A percentile compares a stretch with the other conserved stretches of the same genome.
These are phyloP conservation scores for Vigna hirtella DNA, from an alignment of 306 rosid genomes.

Conservation along the genomic window DNA sequence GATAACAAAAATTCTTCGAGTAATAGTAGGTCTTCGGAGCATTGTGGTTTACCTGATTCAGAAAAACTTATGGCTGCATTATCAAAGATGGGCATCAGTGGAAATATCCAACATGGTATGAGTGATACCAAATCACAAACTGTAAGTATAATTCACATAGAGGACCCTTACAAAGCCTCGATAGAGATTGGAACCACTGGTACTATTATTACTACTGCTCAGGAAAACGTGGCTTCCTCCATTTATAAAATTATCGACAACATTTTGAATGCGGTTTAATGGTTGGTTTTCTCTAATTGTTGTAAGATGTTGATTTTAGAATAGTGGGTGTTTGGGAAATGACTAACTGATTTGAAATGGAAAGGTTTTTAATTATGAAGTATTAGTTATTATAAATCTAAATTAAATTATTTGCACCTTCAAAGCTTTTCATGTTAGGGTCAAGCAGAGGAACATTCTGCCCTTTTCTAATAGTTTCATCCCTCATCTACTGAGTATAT, in stretches of 20 bases:
- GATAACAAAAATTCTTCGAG: slow-evolving; percentile 27
- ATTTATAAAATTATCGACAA: slow-evolving; percentile 63
- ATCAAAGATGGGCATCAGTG: slow-evolving; percentile 67
- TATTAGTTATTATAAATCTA: no score
- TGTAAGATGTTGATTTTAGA: background rate
- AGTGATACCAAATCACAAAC: slow-evolving; percentile 45
- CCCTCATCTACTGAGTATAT: no score
- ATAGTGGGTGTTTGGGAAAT: no score
- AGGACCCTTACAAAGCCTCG: slow-evolving; percentile 64
- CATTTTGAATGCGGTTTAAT: slow-evolving; percentile 56
- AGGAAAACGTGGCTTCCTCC: slow-evolving; percentile 54
- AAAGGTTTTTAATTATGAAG: no score
- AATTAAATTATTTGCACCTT: no score
- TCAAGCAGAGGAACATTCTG: no score
- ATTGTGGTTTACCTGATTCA: slow-evolving; percentile 62
- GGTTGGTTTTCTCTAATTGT: background rate
- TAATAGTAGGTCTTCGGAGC: slow-evolving; percentile 51
- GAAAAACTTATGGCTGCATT: slow-evolving; percentile 63
- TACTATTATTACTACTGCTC: slow-evolving; percentile 57
- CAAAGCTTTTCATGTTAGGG: no score
- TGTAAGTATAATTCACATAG: slow-evolving; percentile 36
- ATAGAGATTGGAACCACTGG: slow-evolving; percentile 63
- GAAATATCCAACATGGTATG: slow-evolving; percentile 43
- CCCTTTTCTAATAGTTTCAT: no score
- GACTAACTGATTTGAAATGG: no score